Evolutionary conservation across 2,329 filamentous ascomycete species (phyloP), one percentile per base, ranked within the genome.

Genomic region (Fusarium chuoi): DNA sequence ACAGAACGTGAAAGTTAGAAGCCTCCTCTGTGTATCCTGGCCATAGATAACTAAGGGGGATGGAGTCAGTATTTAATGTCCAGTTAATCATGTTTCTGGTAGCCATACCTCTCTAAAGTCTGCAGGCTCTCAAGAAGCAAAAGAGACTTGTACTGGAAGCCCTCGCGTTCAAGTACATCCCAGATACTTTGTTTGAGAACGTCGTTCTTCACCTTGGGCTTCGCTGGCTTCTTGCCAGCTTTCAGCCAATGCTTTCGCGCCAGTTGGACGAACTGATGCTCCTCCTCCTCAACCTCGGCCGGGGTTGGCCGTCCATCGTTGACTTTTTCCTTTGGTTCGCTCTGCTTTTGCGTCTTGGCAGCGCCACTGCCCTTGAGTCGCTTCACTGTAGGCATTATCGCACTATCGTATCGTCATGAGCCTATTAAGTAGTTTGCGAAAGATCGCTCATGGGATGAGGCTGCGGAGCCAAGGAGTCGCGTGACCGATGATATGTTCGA

Each of bases 41-140:
- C 96, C 96, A 99, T 35, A 99, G 88, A 80, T 97, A 98, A 79
- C 94, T 94, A 58, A 20, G 15, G 22, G 17, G 8, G 9, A 8
- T 26, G n/a, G 6, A 7, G 71, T 83, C 65, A 83, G 80, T 49
- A n/a, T 38, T n/a, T 22, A 10, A 18, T 10, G 84, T 26, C 15
- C 17, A n/a, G 10, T 33, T 8, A 18, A n/a, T 20, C 42, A 20
- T 18, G 8, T 10, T 28, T 7, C 30, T 14, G 18, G 35, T 49
- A 49, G 13, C 22, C 66, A 30, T 84, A 93, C 92, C 89, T 93
- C 82, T 99, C 96, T 67, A 99, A 84, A 46, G 95, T 91, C 84
- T 98, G 96, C 77, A 98, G 84, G 77, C 95, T 96, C 83, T 99
- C 96, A 62, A 99, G 87, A 33, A 94, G 89, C 73, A 97, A 85